Percentiles rank a stretch among this genome's conserved stretches.
These are phyloP conservation scores for Saraca asoca DNA, from an alignment of 331 rosid species.

Conservation along the genomic window DNA sequence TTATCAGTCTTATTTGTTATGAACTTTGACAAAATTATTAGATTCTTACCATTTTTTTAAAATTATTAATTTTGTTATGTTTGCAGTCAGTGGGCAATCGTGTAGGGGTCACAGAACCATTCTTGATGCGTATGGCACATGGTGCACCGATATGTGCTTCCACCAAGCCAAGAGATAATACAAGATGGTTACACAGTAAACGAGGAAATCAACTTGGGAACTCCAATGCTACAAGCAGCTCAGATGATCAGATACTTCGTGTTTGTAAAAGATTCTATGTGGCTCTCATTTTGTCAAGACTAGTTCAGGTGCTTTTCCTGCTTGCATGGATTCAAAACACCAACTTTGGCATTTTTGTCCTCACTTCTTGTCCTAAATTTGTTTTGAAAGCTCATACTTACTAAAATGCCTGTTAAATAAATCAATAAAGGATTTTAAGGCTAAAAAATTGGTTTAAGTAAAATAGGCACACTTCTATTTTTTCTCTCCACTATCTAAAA, in stretches of 20 bases:
- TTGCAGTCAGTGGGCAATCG: conserved; percentile 91
- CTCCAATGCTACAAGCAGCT: conserved; percentile 39
- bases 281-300: conserved; percentile 88
- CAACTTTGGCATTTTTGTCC: neutral
- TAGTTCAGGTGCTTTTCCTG: conserved; percentile 76
- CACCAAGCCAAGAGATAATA: conserved; percentile 53
- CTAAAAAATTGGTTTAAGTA: no score
- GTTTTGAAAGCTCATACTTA: neutral
- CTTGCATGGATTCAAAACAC: conserved; percentile 23
- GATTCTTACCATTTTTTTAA: conserved; percentile 28
- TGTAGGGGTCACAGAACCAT: conserved; percentile 91
- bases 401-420: neutral
- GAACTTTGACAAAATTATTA: conserved; percentile 26
- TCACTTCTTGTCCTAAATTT: neutral
- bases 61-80: conserved; percentile 27
- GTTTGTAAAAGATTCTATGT: conserved; percentile 92
- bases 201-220: conserved; percentile 46
- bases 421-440: neutral
- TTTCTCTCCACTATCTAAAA: neutral
- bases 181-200: conserved; percentile 45
- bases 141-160: conserved; percentile 75
- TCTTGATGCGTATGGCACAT: conserved; percentile 94
- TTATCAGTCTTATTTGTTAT: conserved; percentile 6
- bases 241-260: conserved; percentile 77
- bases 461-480: neutral